Conservation (phyloP, 1,284 basidiomycete genomes). For the Phlebopus sp. region DNA sequence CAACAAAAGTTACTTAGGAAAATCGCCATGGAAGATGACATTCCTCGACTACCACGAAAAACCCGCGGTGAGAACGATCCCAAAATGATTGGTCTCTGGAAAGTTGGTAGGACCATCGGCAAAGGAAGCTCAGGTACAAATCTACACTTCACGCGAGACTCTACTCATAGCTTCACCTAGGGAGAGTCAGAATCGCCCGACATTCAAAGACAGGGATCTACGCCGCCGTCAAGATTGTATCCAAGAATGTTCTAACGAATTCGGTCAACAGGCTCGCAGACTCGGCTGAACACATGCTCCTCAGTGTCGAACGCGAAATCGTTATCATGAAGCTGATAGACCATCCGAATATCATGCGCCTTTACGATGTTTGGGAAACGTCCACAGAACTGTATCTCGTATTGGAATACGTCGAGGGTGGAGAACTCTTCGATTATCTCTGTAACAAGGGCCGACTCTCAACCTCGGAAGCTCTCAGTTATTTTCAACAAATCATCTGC, state of each 20-base stretch:
- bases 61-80: constrained; percentile 51
- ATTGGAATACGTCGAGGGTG: constrained; percentile 96
- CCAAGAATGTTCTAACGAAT: constrained; percentile 71
- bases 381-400: constrained; percentile 88
- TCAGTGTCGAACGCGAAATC: constrained; percentile 93
- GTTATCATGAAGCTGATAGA: constrained; percentile 99
- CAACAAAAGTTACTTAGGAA: background rate
- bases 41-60: constrained; percentile 32
- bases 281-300: constrained; percentile 63
- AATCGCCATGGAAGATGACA: constrained; percentile 27
- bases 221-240: constrained; percentile 96
- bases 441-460: constrained; percentile 82
- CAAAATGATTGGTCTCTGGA: constrained; percentile 89
- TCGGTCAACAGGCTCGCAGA: constrained; percentile 70
- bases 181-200: constrained; percentile 88
- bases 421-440: constrained; percentile 95
- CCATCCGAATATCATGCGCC: constrained; percentile 91
- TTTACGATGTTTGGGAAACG: constrained; percentile 99
- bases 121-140: constrained; percentile 80
- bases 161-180: constrained; percentile 39
- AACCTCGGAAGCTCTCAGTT: constrained; percentile 80
- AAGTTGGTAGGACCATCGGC: constrained; percentile 90
- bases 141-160: background rate
- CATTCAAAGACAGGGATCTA: constrained; percentile 87
- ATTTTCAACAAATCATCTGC: constrained; percentile 96